Evolutionary conservation across 148 eudicot genomes (phyloP).

Genomic region (Silene conica): DNA sequence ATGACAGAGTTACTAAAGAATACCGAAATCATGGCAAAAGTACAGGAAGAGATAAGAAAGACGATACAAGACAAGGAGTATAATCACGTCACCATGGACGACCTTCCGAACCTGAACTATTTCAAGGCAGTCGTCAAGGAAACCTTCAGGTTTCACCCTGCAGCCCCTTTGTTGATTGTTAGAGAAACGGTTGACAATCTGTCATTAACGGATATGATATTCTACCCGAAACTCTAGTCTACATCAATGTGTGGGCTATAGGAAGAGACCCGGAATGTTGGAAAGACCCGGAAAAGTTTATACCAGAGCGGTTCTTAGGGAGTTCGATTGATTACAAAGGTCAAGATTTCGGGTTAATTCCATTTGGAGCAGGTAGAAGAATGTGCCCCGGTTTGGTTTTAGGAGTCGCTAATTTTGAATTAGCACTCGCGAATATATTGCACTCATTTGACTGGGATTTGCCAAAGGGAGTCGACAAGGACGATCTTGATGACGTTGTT

Average conservation of each 20-base stretch:
- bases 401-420: constrained; percentile 29
- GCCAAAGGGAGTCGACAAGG: constrained; percentile 24
- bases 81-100: constrained; percentile 19
- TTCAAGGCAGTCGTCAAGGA: constrained; percentile 33
- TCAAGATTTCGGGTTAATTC: constrained; percentile 24
- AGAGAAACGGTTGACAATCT: constrained; percentile 22
- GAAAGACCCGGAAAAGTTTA: constrained; percentile 26
- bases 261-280: constrained; percentile 35
- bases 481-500: constrained; percentile 26
- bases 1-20: constrained; percentile 34
- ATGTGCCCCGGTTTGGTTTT: constrained; percentile 33
- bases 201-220: constrained; percentile 30
- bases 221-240: constrained; percentile 22
- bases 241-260: constrained; percentile 31
- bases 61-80: not conserved
- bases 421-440: constrained; percentile 34
- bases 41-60: constrained; percentile 24
- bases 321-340: constrained; percentile 29
- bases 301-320: constrained; percentile 33
- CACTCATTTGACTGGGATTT: constrained; percentile 36
- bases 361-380: constrained; percentile 44
- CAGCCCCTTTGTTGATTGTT: constrained; percentile 27
- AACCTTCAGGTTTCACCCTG: constrained; percentile 30
- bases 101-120: constrained; percentile 15
- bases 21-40: constrained; percentile 20